Percentiles rank a stretch among this genome's conserved stretches.
Evolutionary conservation across 352 stramenopile species (phyloP).

Genomic region (Thalassiosira delicatula): DNA sequence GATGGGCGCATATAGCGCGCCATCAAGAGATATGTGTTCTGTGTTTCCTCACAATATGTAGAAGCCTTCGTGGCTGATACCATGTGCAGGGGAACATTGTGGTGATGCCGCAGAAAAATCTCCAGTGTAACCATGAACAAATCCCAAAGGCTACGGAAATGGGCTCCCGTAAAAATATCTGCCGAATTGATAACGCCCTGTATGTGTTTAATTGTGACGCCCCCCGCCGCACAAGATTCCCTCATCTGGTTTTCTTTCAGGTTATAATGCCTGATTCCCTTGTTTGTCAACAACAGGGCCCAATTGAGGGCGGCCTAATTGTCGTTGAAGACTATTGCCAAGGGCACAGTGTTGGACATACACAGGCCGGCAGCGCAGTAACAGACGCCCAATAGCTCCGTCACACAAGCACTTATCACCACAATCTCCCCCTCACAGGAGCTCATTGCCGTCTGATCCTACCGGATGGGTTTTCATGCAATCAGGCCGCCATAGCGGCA

Average conservation of each 20-base stretch:
- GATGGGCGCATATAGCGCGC: too few species aligned
- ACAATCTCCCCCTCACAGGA: background rate
- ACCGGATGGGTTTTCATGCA: background rate
- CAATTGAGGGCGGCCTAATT: conserved; percentile 33
- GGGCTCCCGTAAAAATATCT: conserved; percentile 49
- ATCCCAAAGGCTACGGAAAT: conserved; percentile 44
- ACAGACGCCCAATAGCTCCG: background rate
- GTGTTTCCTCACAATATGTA: too few species aligned
- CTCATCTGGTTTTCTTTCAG: conserved; percentile 36
- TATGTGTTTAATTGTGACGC: conserved; percentile 26
- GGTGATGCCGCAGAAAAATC: too few species aligned
- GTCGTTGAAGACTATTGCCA: conserved; percentile 44
- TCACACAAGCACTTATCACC: background rate
- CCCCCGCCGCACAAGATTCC: conserved; percentile 1
- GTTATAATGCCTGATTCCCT: conserved; percentile 28
- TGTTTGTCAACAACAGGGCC: conserved; percentile 23
- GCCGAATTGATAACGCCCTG: conserved; percentile 23
- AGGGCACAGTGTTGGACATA: background rate
- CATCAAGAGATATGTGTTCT: too few species aligned
- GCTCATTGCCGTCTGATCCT: background rate
- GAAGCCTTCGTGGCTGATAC: too few species aligned
- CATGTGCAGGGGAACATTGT: too few species aligned
- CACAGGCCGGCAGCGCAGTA: background rate
- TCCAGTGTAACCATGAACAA: conserved; percentile 44
- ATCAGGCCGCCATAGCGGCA: background rate